These are phyloP conservation scores for Aspergillus japonicus DNA, from an alignment of 2,329 filamentous ascomycete genomes.

Conservation along the genomic window DNA sequence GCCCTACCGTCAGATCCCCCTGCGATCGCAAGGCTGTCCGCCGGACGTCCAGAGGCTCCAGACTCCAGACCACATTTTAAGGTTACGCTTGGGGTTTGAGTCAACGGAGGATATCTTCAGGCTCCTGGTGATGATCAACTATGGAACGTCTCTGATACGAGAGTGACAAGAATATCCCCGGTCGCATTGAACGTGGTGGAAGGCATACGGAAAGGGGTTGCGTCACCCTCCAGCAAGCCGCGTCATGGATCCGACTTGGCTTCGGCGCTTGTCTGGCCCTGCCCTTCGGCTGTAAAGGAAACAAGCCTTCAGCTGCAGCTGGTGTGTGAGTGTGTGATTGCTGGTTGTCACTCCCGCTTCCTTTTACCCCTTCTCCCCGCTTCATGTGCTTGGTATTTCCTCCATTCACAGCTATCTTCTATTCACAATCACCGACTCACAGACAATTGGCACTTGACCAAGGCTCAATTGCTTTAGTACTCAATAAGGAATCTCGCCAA, in stretches of 20 bases:
- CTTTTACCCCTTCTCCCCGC: neutral
- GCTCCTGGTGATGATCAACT: too few relatives aligned
- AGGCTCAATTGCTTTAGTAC: too few relatives aligned
- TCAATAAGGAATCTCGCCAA: too few relatives aligned
- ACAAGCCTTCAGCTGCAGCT: neutral
- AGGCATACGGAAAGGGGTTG: slow-evolving; percentile 1
- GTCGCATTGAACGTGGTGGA: neutral
- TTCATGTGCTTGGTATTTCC: neutral
- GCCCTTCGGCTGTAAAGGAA: neutral
- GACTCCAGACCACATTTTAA: neutral
- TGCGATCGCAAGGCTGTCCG: neutral
- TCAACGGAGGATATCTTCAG: neutral
- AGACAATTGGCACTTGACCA: neutral
- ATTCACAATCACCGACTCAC: neutral
- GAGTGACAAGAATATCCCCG: neutral
- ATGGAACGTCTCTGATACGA: too few relatives aligned
- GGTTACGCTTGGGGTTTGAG: neutral
- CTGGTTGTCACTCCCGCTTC: neutral
- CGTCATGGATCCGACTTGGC: slow-evolving; percentile 7
- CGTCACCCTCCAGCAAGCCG: slow-evolving; percentile 6
- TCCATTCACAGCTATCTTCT: too few relatives aligned
- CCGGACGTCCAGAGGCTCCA: too few relatives aligned
- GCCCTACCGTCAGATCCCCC: neutral
- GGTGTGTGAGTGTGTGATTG: neutral
- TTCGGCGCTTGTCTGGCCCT: neutral